phyloP scores from a whole-genome alignment of 495 filamentous ascomycete genomes.

The Podospora pseudocomata region DNA sequence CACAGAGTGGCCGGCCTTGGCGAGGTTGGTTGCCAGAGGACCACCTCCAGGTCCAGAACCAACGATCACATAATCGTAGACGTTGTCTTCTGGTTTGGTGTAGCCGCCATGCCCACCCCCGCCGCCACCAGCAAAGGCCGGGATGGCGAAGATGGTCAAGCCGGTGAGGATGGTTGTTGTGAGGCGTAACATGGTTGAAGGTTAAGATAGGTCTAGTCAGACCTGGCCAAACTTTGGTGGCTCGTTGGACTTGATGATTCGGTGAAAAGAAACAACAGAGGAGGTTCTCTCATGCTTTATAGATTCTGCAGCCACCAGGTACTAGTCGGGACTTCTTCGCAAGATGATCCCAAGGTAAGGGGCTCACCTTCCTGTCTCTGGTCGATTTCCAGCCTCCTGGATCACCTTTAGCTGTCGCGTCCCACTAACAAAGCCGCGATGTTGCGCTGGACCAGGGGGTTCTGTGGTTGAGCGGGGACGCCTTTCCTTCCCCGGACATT shows the following conservation, averaged over 20 bases:
- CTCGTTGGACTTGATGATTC: background rate
- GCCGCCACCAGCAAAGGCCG: background rate
- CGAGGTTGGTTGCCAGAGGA: slow-evolving; percentile 57
- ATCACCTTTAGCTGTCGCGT: background rate
- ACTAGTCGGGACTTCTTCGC: no score
- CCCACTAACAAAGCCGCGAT: slow-evolving; percentile 9
- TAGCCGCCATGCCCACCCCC: background rate
- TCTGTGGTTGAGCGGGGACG: no score
- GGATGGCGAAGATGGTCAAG: background rate
- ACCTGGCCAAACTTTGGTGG: background rate
- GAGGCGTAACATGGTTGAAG: background rate
- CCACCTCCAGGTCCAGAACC: slow-evolving; percentile 64
- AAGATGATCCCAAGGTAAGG: no score
- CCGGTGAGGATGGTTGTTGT: background rate
- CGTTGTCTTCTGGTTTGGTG: slow-evolving; percentile 4
- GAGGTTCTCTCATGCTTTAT: background rate
- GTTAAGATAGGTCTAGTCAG: background rate
- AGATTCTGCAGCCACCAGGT: no score
- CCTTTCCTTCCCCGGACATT: slow-evolving; percentile 3
- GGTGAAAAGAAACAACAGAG: background rate
- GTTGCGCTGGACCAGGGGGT: slow-evolving; percentile 1
- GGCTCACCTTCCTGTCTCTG: background rate
- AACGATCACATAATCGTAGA: slow-evolving; percentile 62
- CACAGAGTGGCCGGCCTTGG: slow-evolving; percentile 53
- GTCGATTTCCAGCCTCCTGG: background rate